Evolutionary conservation across 2,329 filamentous ascomycete species (phyloP).

Genomic region (Amylocarpus encephaloides): DNA sequence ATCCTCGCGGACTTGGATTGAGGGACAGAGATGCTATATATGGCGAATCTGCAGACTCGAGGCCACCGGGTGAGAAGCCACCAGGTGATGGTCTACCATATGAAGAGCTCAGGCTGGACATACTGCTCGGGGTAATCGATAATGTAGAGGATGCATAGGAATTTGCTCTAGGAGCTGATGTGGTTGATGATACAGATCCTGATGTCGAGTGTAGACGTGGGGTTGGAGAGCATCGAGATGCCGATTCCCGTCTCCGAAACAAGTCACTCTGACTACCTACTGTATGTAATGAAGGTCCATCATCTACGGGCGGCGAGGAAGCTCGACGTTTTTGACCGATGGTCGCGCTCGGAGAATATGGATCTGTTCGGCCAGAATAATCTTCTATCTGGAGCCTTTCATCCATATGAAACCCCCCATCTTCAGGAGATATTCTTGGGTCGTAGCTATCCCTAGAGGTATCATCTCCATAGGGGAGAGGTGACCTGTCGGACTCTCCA

Average conservation of each 20-base stretch:
- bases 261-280: conserved; percentile 31
- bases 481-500: conserved; percentile 28
- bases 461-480: conserved; percentile 39
- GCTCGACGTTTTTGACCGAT: conserved; percentile 58
- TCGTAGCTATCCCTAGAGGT: conserved; percentile 56
- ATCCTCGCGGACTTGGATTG: conserved; percentile 33
- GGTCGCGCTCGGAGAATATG: conserved; percentile 28
- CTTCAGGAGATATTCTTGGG: conserved; percentile 39
- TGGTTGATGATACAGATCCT: conserved; percentile 58
- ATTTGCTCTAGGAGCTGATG: conserved; percentile 53
- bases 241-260: conserved; percentile 38
- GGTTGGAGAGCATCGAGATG: conserved; percentile 47
- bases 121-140: conserved; percentile 55
- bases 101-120: conserved; percentile 58
- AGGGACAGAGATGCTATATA: conserved; percentile 43
- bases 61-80: conserved; percentile 42
- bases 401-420: conserved; percentile 44
- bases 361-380: conserved; percentile 32
- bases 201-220: conserved; percentile 49
- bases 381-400: conserved; percentile 50
- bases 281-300: conserved; percentile 30
- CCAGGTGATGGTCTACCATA: conserved; percentile 55
- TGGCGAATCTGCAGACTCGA: conserved; percentile 42
- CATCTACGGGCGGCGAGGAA: conserved; percentile 53
- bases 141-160: conserved; percentile 56